Conservation (phyloP, 2,329 filamentous ascomycete genomes). For the Aspergillus fischeri region DNA sequence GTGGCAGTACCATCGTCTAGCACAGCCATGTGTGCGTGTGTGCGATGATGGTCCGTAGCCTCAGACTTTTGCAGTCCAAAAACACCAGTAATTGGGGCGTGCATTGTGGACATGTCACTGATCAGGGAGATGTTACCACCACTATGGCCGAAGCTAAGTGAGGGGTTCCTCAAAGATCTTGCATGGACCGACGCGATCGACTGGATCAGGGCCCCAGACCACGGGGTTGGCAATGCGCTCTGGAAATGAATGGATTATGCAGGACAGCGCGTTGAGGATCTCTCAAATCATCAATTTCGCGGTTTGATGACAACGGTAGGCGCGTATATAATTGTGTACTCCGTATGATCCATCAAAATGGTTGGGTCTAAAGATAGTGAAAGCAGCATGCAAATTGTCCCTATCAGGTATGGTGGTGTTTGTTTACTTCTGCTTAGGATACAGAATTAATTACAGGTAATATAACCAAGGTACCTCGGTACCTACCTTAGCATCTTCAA, state of each 20-base stretch:
- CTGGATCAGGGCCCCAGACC: not conserved
- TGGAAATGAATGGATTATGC: not conserved
- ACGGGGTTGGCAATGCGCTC: too few species aligned
- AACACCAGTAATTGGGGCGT: slow-evolving; percentile 18
- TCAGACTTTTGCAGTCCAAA: slow-evolving; percentile 23
- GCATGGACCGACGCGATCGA: not conserved
- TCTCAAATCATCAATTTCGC: not conserved
- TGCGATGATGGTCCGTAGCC: slow-evolving; percentile 9
- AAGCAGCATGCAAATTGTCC: slow-evolving; percentile 10
- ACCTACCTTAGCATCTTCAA: too few species aligned
- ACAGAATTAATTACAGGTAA: not conserved
- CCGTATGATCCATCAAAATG: not conserved
- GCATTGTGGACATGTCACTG: slow-evolving; percentile 24
- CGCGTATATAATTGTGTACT: not conserved
- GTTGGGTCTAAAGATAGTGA: not conserved
- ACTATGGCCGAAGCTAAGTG: not conserved
- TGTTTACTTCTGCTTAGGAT: not conserved
- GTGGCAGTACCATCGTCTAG: slow-evolving; percentile 12
- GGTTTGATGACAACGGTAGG: not conserved
- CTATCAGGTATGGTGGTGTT: slow-evolving; percentile 9
- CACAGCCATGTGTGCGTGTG: slow-evolving; percentile 13
- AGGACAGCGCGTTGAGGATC: not conserved
- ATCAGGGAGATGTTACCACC: slow-evolving; percentile 1
- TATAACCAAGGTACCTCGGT: not conserved
- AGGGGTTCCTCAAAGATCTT: not conserved